These are phyloP conservation scores for Warburgia ugandensis DNA, from an alignment of 164 flowering plant genomes.

Conservation along the genomic window DNA sequence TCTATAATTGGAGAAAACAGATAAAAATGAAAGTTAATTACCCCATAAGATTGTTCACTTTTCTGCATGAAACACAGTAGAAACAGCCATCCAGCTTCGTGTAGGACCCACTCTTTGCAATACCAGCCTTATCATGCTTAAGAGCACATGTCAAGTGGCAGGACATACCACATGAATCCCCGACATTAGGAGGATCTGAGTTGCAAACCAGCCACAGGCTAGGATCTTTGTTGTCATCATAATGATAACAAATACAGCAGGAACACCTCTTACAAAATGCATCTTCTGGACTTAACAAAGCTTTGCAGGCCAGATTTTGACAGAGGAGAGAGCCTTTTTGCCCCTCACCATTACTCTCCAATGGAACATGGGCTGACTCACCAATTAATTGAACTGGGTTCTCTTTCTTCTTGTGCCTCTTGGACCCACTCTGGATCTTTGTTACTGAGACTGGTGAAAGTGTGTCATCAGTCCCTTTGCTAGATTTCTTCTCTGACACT, in stretches of 20 bases:
- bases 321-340: slow-evolving; percentile 31
- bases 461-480: slow-evolving; percentile 17
- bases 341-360: slow-evolving; percentile 19
- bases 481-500: slow-evolving; percentile 51
- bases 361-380: slow-evolving; percentile 22
- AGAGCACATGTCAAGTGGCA: slow-evolving; percentile 93
- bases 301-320: slow-evolving; percentile 79
- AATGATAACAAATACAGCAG: slow-evolving; percentile 76
- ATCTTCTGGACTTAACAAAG: slow-evolving; percentile 46
- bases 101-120: slow-evolving; percentile 32
- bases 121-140: slow-evolving; percentile 58
- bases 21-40: slow-evolving; percentile 18
- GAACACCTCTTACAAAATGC: slow-evolving; percentile 91
- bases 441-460: slow-evolving; percentile 28
- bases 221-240: slow-evolving; percentile 97
- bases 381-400: slow-evolving; percentile 42
- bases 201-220: slow-evolving; percentile 89
- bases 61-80: slow-evolving; percentile 72
- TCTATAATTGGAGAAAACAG: too few species aligned
- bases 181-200: slow-evolving; percentile 65
- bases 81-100: slow-evolving; percentile 63
- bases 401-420: slow-evolving; percentile 72
- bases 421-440: slow-evolving; percentile 28
- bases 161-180: slow-evolving; percentile 76
- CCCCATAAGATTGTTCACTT: slow-evolving; percentile 81